A percentile compares a stretch with the other conserved stretches of the same genome.
Evolutionary conservation across 257 asterid species (phyloP).

Genomic region (Salvia splendens): DNA sequence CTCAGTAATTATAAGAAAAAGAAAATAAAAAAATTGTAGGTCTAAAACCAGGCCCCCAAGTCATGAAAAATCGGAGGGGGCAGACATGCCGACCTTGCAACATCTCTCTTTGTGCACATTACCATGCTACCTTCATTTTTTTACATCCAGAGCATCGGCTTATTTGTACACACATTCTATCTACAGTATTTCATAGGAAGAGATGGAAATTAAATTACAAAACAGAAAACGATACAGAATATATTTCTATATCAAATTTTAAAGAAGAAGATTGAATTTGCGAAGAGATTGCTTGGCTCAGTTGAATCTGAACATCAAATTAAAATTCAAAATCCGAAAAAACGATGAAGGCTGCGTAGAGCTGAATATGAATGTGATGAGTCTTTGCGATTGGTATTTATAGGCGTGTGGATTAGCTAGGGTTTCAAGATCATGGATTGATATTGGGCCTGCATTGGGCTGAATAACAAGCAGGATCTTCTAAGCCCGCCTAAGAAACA

Average conservation of each 20-base stretch:
- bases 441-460: too few relatives aligned
- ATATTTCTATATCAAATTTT: neutral
- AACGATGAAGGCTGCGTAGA: too few relatives aligned
- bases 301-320: neutral
- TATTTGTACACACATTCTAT: constrained; percentile 42
- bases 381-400: neutral
- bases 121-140: constrained; percentile 50
- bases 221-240: neutral
- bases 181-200: too few relatives aligned
- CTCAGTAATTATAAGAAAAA: neutral
- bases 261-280: too few relatives aligned
- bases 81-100: constrained; percentile 50
- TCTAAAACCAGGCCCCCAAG: constrained; percentile 56
- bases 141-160: constrained; percentile 53
- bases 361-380: too few relatives aligned
- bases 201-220: neutral
- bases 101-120: constrained; percentile 41
- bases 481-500: too few relatives aligned
- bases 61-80: constrained; percentile 42
- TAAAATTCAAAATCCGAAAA: too few relatives aligned
- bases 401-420: constrained; percentile 23
- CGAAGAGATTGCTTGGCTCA: neutral
- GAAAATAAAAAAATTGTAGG: constrained; percentile 28
- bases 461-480: too few relatives aligned
- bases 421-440: constrained; percentile 13